These are phyloP conservation scores for Debaryomyces robertsiae DNA, from an alignment of 1,139 yeast species.

Conservation along the genomic window DNA sequence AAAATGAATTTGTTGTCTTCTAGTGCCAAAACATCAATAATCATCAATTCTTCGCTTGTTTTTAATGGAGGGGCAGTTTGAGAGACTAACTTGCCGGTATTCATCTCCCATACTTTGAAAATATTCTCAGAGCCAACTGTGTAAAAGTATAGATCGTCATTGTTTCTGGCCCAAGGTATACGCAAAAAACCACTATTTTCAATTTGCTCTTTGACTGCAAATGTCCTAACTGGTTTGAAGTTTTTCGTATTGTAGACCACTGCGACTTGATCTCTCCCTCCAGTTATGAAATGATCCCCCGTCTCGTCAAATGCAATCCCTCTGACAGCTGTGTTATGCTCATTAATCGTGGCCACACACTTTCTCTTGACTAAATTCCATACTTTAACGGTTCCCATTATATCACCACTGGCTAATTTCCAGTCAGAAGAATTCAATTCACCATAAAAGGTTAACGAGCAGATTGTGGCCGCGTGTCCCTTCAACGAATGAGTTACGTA, in stretches of 20 bases:
- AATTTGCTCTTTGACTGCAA: constrained; percentile 76
- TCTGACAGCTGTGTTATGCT: constrained; percentile 85
- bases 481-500: constrained; percentile 85
- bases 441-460: constrained; percentile 75
- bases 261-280: constrained; percentile 86
- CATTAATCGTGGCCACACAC: constrained; percentile 61
- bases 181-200: constrained; percentile 74
- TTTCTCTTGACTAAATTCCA: constrained; percentile 91
- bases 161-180: constrained; percentile 18
- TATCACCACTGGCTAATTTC: constrained; percentile 85
- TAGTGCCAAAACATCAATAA: constrained; percentile 55
- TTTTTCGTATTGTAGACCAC: constrained; percentile 60
- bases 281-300: constrained; percentile 66
- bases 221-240: constrained; percentile 61
- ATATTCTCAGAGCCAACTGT: constrained; percentile 84
- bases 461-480: constrained; percentile 94
- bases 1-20: constrained; percentile 30
- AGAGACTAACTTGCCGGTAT: constrained; percentile 41
- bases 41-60: constrained; percentile 68
- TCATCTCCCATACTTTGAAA: constrained; percentile 61
- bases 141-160: constrained; percentile 46
- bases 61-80: constrained; percentile 52
- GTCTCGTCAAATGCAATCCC: constrained; percentile 67
- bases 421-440: constrained; percentile 70
- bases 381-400: constrained; percentile 80